Evolutionary conservation across 1,284 basidiomycete genomes (phyloP).

Genomic region (Apiotrichum sp.): DNA sequence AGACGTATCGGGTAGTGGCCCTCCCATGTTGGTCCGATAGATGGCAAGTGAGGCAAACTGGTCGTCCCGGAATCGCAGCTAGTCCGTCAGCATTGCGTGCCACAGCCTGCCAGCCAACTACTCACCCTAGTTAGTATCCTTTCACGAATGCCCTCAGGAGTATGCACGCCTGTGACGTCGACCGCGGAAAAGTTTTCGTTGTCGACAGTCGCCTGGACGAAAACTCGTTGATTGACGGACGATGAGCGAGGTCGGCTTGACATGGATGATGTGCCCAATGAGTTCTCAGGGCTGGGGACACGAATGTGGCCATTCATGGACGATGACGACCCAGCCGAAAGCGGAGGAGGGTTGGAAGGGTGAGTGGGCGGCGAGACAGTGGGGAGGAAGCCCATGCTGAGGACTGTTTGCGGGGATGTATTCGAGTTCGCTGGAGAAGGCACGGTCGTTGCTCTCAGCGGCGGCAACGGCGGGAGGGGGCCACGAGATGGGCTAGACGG

Average conservation of each 20-base stretch:
- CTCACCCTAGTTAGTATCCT: constrained; percentile 74
- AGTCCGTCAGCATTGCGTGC: background rate
- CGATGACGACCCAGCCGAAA: constrained; percentile 1
- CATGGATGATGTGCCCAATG: constrained; percentile 5
- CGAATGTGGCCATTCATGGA: constrained; percentile 8
- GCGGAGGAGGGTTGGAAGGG: background rate
- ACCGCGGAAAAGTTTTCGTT: constrained; percentile 72
- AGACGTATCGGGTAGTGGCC: constrained; percentile 60
- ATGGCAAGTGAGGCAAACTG: constrained; percentile 70
- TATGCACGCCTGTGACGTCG: constrained; percentile 65
- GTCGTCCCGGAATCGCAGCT: constrained; percentile 79
- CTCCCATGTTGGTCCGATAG: constrained; percentile 76
- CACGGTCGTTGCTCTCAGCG: constrained; percentile 10
- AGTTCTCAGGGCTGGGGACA: constrained; percentile 34
- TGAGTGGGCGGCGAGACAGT: background rate
- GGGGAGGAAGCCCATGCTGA: background rate
- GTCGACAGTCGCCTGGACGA: constrained; percentile 62
- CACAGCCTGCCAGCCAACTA: constrained; percentile 1
- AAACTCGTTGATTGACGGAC: constrained; percentile 17
- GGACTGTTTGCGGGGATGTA: background rate
- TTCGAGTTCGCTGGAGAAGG: constrained; percentile 1
- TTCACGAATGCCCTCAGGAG: constrained; percentile 70
- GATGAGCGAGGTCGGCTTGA: constrained; percentile 16
- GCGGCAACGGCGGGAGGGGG: constrained; percentile 31
- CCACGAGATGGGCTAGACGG: constrained; percentile 30